A percentile compares a stretch with the other conserved stretches of the same genome.
Evolutionary conservation across 352 stramenopile species (phyloP).

Genomic region (Saprolegnia parasitica): DNA sequence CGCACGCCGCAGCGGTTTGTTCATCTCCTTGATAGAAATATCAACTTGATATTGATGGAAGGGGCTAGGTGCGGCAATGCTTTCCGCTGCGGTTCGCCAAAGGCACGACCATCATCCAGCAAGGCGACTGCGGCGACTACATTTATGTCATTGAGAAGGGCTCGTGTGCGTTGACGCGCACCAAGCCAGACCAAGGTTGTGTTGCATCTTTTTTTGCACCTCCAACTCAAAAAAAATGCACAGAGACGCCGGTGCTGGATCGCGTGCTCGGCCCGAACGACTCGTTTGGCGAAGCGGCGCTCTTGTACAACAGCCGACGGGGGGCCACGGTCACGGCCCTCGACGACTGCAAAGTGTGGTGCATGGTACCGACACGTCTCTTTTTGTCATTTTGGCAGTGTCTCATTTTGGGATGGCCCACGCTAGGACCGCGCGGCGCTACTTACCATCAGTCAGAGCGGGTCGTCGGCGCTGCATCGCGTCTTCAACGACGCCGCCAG

Average conservation of each 20-base stretch:
- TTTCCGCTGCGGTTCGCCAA: constrained; percentile 64
- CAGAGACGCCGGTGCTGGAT: constrained; percentile 50
- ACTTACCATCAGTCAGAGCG: constrained; percentile 75
- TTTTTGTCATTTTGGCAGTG: neutral
- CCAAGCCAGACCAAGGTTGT: constrained; percentile 45
- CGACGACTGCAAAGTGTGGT: constrained; percentile 90
- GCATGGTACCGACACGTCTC: constrained; percentile 45
- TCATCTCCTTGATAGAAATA: neutral
- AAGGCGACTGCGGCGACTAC: constrained; percentile 80
- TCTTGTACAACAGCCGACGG: constrained; percentile 95
- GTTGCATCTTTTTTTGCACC: neutral
- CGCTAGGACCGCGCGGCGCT: constrained; percentile 75
- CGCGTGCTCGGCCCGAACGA: constrained; percentile 59
- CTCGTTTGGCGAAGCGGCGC: constrained; percentile 93
- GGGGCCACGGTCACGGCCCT: constrained; percentile 86
- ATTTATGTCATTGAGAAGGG: constrained; percentile 81
- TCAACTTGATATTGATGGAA: neutral
- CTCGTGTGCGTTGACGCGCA: constrained; percentile 65
- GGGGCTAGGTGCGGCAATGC: constrained; percentile 55
- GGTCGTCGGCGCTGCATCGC: constrained; percentile 67
- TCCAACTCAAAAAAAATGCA: neutral
- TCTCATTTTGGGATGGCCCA: too few relatives aligned
- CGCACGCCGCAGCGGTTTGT: constrained; percentile 64
- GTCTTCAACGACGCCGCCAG: constrained; percentile 57
- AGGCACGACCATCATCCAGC: constrained; percentile 60